phyloP scores from a whole-genome alignment of 805 yeast genomes.

The Metschnikowia koreensis region DNA sequence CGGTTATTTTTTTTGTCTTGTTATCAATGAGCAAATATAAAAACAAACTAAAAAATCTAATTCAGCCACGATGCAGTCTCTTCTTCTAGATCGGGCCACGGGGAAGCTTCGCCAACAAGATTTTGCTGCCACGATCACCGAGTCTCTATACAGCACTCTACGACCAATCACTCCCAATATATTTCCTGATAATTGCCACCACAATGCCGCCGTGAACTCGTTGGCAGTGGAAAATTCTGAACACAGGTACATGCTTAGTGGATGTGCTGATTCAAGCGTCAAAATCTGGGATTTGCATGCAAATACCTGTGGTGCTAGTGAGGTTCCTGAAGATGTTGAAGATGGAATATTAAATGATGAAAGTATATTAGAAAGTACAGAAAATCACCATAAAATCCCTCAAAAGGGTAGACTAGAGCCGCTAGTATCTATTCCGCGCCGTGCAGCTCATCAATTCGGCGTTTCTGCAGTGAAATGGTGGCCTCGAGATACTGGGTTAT shows the following conservation, averaged over 20 bases:
- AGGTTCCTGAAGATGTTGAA: background rate
- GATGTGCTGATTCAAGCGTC: slow-evolving; percentile 69
- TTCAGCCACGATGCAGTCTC: slow-evolving; percentile 32
- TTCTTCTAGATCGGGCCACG: slow-evolving; percentile 33
- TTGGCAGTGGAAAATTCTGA: slow-evolving; percentile 52
- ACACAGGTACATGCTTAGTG: slow-evolving; percentile 56
- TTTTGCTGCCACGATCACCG: slow-evolving; percentile 36
- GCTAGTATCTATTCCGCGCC: slow-evolving; percentile 38
- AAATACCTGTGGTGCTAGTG: background rate
- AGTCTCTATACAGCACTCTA: slow-evolving; percentile 33
- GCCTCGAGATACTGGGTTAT: slow-evolving; percentile 85
- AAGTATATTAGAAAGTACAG: background rate
- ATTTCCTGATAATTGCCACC: slow-evolving; percentile 46
- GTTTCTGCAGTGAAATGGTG: slow-evolving; percentile 81
- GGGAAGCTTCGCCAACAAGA: slow-evolving; percentile 30
- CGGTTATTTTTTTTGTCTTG: no score
- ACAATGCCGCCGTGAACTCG: slow-evolving; percentile 55
- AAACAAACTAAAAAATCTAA: background rate
- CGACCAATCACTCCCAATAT: slow-evolving; percentile 24
- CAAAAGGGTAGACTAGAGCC: slow-evolving; percentile 1
- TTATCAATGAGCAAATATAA: no score
- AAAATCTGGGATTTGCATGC: slow-evolving; percentile 60
- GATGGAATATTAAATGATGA: background rate
- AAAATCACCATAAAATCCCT: slow-evolving; percentile 12
- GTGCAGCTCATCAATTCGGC: slow-evolving; percentile 62